Conservation (phyloP, 2,329 filamentous ascomycete species). For the Exophiala dermatitidis region DNA sequence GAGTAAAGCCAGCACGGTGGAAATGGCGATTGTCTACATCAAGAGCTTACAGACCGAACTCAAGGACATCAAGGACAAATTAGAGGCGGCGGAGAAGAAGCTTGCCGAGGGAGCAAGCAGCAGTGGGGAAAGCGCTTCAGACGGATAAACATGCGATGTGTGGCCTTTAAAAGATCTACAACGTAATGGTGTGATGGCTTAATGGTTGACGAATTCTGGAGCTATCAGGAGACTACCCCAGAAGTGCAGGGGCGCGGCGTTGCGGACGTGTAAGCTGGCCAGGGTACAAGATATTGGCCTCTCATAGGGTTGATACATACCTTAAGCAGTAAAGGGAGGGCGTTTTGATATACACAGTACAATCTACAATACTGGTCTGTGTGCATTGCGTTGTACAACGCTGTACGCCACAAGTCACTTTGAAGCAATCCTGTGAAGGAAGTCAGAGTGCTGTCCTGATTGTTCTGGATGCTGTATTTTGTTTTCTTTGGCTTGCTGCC, state of each 20-base stretch:
- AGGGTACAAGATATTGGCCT: too few species aligned
- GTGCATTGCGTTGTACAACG: too few species aligned
- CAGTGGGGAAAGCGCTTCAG: conserved; percentile 17
- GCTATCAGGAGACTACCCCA: conserved; percentile 8
- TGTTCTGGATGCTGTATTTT: too few species aligned
- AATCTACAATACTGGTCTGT: too few species aligned
- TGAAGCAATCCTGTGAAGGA: too few species aligned
- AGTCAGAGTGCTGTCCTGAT: too few species aligned
- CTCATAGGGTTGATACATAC: too few species aligned
- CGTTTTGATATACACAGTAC: too few species aligned
- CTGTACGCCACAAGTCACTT: too few species aligned
- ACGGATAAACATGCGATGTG: not conserved
- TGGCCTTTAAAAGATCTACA: conserved; percentile 3
- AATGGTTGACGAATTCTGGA: conserved; percentile 13
- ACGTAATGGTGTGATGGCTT: conserved; percentile 6
- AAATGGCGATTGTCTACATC: conserved; percentile 93
- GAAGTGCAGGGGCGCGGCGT: not conserved
- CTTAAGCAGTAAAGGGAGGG: too few species aligned
- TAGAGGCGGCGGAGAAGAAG: conserved; percentile 59
- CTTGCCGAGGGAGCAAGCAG: conserved; percentile 33
- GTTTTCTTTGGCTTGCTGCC: not conserved
- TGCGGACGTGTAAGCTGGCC: not conserved
- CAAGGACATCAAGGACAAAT: conserved; percentile 55
- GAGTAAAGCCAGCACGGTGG: conserved; percentile 96
- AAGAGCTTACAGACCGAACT: conserved; percentile 71